phyloP scores from a whole-genome alignment of 768 basidiomycete species.

The Rhizopogon vinicolor region DNA sequence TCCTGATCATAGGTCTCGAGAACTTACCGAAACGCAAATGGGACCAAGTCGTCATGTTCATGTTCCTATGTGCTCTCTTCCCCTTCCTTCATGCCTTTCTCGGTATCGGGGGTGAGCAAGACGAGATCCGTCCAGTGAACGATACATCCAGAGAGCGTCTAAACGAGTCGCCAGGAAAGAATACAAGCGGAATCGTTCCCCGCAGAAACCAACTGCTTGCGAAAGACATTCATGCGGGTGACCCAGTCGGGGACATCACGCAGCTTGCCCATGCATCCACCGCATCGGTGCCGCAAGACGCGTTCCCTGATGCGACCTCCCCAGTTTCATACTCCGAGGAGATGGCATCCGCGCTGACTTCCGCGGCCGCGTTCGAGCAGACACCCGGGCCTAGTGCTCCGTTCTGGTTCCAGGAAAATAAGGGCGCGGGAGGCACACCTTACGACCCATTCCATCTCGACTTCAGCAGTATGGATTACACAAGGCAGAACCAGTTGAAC shows the following conservation, averaged over 20 bases:
- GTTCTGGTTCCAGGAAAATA: not conserved
- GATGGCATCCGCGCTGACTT: not conserved
- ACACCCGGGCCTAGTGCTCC: not conserved
- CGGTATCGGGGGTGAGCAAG: conserved; percentile 13
- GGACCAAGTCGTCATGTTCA: conserved; percentile 18
- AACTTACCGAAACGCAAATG: conserved; percentile 10
- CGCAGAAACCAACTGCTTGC: not conserved
- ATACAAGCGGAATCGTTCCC: not conserved
- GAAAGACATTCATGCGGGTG: conserved; percentile 4
- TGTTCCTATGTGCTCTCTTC: conserved; percentile 21
- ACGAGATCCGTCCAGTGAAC: not conserved
- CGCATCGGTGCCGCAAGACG: conserved; percentile 13
- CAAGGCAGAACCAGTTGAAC: not conserved
- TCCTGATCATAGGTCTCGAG: not conserved
- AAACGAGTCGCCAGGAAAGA: not conserved
- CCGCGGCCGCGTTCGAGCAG: not conserved
- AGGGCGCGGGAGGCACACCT: not conserved
- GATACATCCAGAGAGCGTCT: not conserved
- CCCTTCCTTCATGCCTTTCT: conserved; percentile 21
- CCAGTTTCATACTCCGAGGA: not conserved
- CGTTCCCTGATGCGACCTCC: conserved; percentile 18
- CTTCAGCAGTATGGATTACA: conserved; percentile 5
- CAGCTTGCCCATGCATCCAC: conserved; percentile 2
- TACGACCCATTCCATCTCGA: conserved; percentile 19
- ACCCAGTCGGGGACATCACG: conserved; percentile 15